These are phyloP conservation scores for Ustilago nuda DNA, from an alignment of 1,284 basidiomycete genomes.

Conservation along the genomic window DNA sequence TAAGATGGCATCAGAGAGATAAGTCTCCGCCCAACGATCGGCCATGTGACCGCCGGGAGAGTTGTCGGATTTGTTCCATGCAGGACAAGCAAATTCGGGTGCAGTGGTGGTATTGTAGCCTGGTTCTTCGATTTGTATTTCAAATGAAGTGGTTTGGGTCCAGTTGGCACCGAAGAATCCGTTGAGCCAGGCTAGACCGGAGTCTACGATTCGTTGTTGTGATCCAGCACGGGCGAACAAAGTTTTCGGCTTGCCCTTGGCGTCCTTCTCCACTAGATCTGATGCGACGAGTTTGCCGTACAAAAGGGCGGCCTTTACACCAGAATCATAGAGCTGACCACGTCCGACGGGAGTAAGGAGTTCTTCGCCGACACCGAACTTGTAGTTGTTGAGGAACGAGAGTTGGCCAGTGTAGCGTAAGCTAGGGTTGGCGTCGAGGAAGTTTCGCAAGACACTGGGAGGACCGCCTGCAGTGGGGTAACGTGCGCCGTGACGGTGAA, in stretches of 20 bases:
- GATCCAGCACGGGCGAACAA: slow-evolving; percentile 65
- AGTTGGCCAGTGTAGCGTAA: slow-evolving; percentile 54
- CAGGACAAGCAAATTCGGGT: slow-evolving; percentile 61
- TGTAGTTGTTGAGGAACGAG: slow-evolving; percentile 59
- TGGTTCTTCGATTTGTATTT: slow-evolving; percentile 64
- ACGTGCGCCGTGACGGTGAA: slow-evolving; percentile 65
- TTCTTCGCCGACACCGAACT: slow-evolving; percentile 60
- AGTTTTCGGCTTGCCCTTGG: slow-evolving; percentile 29
- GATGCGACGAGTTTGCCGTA: slow-evolving; percentile 46
- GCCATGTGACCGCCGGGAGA: slow-evolving; percentile 28
- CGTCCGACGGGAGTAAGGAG: slow-evolving; percentile 65
- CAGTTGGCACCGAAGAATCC: slow-evolving; percentile 57
- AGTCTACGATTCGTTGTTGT: slow-evolving; percentile 67
- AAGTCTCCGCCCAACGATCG: slow-evolving; percentile 55
- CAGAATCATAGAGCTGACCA: slow-evolving; percentile 59
- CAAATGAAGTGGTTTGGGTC: slow-evolving; percentile 49
- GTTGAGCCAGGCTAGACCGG: slow-evolving; percentile 56
- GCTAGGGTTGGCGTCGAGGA: slow-evolving; percentile 27
- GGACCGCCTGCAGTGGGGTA: slow-evolving; percentile 58
- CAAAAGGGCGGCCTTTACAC: slow-evolving; percentile 56
- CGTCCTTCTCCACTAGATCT: slow-evolving; percentile 31
- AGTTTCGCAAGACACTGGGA: slow-evolving; percentile 36
- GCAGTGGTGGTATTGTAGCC: slow-evolving; percentile 66
- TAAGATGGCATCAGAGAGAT: slow-evolving; percentile 60
- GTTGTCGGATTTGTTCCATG: slow-evolving; percentile 19